Base-by-base conservation (phyloP, 225 moss, liverwort and hornwort species). In the Polytrichum formosum region DNA sequence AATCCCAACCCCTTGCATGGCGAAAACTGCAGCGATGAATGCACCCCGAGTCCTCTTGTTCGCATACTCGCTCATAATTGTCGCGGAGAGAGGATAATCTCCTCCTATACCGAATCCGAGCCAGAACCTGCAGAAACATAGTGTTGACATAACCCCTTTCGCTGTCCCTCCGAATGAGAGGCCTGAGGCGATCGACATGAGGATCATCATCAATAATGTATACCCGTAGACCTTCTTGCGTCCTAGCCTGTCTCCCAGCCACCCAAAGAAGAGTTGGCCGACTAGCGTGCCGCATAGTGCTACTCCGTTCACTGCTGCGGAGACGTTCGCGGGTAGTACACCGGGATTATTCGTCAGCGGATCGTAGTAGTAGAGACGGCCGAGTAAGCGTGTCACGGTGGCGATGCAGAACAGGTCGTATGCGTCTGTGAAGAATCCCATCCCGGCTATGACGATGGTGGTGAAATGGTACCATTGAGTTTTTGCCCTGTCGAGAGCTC, bases 371-470 rank as follows among this genome's bases (percentile, higher is more conserved):
- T 88, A 88, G 20, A 88, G 55, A 5, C 84, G 69, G 7, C 87
- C 87, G 1, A 88, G 66, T 0, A 88, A 67, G 63, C 78, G 70
- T 18, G 87, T 77, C 16, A 88, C 28, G 6, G 82, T 83, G 26
- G 85, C 74, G 56, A 85, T 79, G 74, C 79, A 76, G 18, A 85
- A 85, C 2, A 85, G 67, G 33, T 88, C 87, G n/a, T 84, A 88
- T 0, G 87, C 84, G 22, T 88, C 84, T 1, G 87, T 92, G 64
- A 83, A 77, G 53, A 87, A 87, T 3, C 85, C 85, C 81, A 81
- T 85, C 60, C 60, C 83, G 0, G 80, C 83, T 7, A 83, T 83
- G 28, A 83, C 55, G 19, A 80, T 80, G 25, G 83, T 77, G 31
- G 83, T 83, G 56, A 83, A 83, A 46, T 83, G 83, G 17, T 83